phyloP scores from a whole-genome alignment of 441 rosid genomes.

The Croton laevigatus region DNA sequence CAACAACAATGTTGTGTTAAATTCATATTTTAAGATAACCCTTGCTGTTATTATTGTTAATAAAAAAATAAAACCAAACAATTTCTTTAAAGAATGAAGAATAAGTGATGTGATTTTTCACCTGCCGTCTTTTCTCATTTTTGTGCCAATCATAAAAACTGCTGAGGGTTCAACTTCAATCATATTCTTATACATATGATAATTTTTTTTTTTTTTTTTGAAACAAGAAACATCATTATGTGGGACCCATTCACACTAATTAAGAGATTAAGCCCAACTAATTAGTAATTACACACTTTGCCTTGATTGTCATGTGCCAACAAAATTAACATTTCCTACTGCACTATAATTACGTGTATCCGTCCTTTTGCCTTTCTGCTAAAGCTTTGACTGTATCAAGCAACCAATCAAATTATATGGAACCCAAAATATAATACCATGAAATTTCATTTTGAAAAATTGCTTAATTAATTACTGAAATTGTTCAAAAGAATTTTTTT shows the following conservation, averaged over 20 bases:
- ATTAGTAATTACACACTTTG: not conserved
- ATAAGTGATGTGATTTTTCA: not conserved
- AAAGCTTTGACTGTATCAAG: not conserved
- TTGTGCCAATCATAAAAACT: conserved; percentile 3
- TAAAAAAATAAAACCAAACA: not conserved
- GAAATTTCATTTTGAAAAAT: no score
- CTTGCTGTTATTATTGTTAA: not conserved
- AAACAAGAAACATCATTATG: not conserved
- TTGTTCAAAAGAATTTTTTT: no score
- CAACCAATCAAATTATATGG: no score
- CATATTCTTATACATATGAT: not conserved
- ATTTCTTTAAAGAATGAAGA: not conserved
- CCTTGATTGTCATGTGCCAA: not conserved
- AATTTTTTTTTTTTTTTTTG: no score
- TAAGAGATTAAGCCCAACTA: not conserved
- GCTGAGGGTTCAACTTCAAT: conserved; percentile 29
- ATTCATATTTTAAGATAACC: no score
- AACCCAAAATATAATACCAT: no score
- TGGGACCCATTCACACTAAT: not conserved
- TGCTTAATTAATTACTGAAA: no score
- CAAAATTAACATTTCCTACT: not conserved
- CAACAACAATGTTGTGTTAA: no score
- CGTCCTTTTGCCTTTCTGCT: not conserved
- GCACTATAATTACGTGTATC: not conserved
- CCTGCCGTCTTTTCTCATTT: not conserved